phyloP scores from a whole-genome alignment of 257 asterid genomes.

The Penstemon eatonii region DNA sequence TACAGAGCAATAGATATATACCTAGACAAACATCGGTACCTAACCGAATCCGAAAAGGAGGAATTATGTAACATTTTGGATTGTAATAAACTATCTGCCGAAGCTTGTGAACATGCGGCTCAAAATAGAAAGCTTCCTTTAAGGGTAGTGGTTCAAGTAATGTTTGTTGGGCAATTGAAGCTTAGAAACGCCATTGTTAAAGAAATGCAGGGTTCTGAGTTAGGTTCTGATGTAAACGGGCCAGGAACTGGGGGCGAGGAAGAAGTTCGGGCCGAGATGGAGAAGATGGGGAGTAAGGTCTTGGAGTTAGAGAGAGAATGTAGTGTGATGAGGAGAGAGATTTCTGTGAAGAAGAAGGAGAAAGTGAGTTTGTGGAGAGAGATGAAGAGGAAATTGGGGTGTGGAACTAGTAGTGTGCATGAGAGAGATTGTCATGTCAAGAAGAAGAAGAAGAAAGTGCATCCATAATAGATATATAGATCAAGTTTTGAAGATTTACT shows the following conservation, averaged over 20 bases:
- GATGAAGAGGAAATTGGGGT: slow-evolving; percentile 88
- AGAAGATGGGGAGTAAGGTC: slow-evolving; percentile 66
- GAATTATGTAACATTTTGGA: slow-evolving; percentile 59
- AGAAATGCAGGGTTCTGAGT: slow-evolving; percentile 26
- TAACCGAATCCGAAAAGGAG: slow-evolving; percentile 66
- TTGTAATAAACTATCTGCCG: slow-evolving; percentile 56
- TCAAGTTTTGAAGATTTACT: no score
- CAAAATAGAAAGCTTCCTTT: slow-evolving; percentile 61
- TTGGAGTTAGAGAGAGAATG: slow-evolving; percentile 65
- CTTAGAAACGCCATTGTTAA: slow-evolving; percentile 45
- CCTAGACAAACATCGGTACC: slow-evolving; percentile 63
- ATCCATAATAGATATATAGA: slow-evolving; percentile 36
- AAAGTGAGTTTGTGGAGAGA: slow-evolving; percentile 70
- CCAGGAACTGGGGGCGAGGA: slow-evolving; percentile 26
- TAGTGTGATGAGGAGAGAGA: slow-evolving; percentile 55
- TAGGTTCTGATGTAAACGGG: slow-evolving; percentile 27
- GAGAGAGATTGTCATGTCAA: slow-evolving; percentile 63
- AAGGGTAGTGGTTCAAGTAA: slow-evolving; percentile 64
- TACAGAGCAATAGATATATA: slow-evolving; percentile 70
- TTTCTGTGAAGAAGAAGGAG: slow-evolving; percentile 29
- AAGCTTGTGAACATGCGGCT: slow-evolving; percentile 73
- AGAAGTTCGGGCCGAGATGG: slow-evolving; percentile 52
- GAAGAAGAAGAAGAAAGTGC: slow-evolving; percentile 76
- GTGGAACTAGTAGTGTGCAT: slow-evolving; percentile 38
- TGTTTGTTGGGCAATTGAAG: slow-evolving; percentile 60